Evolutionary conservation across 176 grass and related monocot species (phyloP).

Genomic region (Tillandsia leiboldiana): DNA sequence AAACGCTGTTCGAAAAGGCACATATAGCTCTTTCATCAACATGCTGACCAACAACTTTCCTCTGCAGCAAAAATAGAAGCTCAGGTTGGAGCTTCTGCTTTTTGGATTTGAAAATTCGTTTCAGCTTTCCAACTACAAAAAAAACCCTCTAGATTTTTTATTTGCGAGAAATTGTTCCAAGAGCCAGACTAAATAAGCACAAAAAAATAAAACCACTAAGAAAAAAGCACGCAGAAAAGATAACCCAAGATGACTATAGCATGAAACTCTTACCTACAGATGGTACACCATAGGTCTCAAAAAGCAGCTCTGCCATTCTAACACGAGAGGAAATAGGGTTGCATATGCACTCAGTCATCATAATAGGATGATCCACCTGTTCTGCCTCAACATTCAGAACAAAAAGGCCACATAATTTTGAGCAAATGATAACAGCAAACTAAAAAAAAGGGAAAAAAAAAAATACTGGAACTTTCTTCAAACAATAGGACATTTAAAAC

Average conservation of each 20-base stretch:
- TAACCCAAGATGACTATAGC: constrained; percentile 17
- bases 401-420: not conserved
- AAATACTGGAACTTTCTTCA: not conserved
- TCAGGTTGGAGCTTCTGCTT: no score
- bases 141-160: no score
- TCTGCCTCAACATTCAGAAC: constrained; percentile 29
- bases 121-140: no score
- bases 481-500: not conserved
- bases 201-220: not conserved
- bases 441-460: not conserved
- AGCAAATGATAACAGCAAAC: not conserved
- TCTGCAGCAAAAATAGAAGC: no score
- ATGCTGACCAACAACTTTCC: no score
- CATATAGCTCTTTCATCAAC: no score
- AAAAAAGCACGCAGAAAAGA: constrained; percentile 16
- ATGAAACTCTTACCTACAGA: constrained; percentile 59
- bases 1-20: no score
- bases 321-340: constrained; percentile 83
- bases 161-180: no score
- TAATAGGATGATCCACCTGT: constrained; percentile 91
- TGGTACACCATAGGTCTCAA: constrained; percentile 83
- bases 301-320: constrained; percentile 97
- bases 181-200: not conserved
- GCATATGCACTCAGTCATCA: constrained; percentile 95
- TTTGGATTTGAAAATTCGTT: no score